Conservation (phyloP, 2,329 filamentous ascomycete species). For the Pseudogymnoascus sp. region DNA sequence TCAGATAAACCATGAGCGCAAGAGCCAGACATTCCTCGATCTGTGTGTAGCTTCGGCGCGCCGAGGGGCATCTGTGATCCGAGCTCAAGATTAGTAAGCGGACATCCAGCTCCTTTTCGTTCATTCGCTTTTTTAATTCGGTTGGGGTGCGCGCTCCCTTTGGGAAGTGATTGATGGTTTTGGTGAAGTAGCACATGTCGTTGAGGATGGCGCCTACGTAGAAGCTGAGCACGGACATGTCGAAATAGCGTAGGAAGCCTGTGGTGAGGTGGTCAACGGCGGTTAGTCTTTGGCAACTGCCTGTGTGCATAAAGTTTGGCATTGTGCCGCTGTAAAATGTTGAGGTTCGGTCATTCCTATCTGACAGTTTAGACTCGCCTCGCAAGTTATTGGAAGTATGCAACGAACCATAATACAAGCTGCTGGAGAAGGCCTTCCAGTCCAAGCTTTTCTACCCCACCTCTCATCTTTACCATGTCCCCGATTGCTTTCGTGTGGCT, state of each 20-base stretch:
- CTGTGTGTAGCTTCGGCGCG: background rate
- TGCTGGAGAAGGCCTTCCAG: background rate
- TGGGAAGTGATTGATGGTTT: background rate
- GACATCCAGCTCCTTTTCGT: background rate
- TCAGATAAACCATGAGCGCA: background rate
- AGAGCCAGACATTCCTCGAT: background rate
- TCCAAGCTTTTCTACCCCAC: background rate
- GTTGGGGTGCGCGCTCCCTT: background rate
- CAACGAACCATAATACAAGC: background rate
- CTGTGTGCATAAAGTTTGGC: background rate
- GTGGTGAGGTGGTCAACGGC: background rate
- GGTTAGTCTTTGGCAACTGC: background rate
- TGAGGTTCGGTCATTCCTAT: background rate
- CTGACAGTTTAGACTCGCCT: background rate
- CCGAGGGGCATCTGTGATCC: background rate
- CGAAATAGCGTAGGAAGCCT: background rate
- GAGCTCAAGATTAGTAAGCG: background rate
- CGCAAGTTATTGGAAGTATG: background rate
- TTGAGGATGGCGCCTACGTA: background rate
- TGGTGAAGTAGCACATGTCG: conserved; percentile 1
- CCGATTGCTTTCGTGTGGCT: background rate
- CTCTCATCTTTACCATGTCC: background rate
- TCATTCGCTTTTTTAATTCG: background rate
- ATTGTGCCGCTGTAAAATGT: background rate
- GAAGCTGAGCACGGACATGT: background rate